A percentile compares a stretch with the other conserved stretches of the same genome.
Conservation (phyloP, 352 stramenopile species). For the Globisporangium carolinianum region DNA sequence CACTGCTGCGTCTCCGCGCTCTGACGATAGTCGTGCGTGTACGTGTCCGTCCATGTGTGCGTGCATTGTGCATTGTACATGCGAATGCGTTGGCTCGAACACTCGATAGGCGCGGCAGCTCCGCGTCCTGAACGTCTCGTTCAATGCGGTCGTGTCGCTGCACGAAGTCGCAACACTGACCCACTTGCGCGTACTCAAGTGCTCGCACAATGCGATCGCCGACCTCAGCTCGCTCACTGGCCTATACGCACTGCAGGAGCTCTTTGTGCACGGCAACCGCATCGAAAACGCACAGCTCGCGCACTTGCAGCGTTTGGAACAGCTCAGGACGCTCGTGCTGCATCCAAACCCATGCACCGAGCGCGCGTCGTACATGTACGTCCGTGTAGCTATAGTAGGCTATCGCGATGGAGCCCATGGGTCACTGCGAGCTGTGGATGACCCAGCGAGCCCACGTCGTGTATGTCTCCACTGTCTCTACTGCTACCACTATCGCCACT, state of each 20-base stretch:
- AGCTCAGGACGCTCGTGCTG: conserved; percentile 45
- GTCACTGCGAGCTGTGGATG: too few species aligned
- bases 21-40: too few species aligned
- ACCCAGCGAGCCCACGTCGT: not conserved
- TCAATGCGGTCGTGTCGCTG: conserved; percentile 48
- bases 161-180: conserved; percentile 29
- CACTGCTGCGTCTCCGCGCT: not conserved
- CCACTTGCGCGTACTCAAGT: conserved; percentile 44
- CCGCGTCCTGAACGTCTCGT: conserved; percentile 49
- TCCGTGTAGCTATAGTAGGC: not conserved
- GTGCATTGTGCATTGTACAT: too few species aligned
- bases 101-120: conserved; percentile 27
- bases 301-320: conserved; percentile 31
- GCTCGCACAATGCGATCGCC: conserved; percentile 43
- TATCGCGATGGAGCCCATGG: not conserved
- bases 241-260: conserved; percentile 32
- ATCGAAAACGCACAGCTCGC: conserved; percentile 42
- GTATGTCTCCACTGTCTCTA: not conserved
- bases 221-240: conserved; percentile 34
- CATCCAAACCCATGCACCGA: conserved; percentile 70
- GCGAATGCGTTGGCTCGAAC: not conserved
- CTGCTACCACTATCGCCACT: too few species aligned
- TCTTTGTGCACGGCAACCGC: conserved; percentile 55
- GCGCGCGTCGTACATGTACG: conserved; percentile 37
- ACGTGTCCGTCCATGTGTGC: too few species aligned